Conservation (phyloP, 192 early-diverging fungal genomes). For the Gigaspora rosea region DNA sequence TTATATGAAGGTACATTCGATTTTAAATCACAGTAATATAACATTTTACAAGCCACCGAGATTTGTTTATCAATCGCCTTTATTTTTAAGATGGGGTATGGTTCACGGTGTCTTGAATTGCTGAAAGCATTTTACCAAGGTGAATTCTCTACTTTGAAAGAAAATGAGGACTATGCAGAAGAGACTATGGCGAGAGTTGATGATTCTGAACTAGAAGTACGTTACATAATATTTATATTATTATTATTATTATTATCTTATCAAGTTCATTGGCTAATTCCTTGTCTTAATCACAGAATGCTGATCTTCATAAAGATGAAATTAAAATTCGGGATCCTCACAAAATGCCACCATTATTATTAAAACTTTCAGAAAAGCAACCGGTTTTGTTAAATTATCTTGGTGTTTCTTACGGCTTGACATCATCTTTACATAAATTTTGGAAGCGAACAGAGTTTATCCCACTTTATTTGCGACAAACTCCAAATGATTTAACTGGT, state of each 20-base stretch:
- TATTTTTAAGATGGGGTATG: constrained; percentile 84
- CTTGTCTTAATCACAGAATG: constrained; percentile 14
- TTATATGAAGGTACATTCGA: constrained; percentile 62
- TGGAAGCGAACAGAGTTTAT: constrained; percentile 91
- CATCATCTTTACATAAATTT: constrained; percentile 87
- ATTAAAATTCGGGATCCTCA: constrained; percentile 84
- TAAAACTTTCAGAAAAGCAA: constrained; percentile 81
- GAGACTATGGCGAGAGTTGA: constrained; percentile 50
- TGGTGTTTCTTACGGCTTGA: constrained; percentile 95
- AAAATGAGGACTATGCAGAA: constrained; percentile 58
- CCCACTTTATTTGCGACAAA: constrained; percentile 96
- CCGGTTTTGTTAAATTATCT: constrained; percentile 87
- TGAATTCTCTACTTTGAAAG: constrained; percentile 67
- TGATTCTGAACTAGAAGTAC: constrained; percentile 54
- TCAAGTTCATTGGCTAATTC: not conserved
- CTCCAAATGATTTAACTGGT: constrained; percentile 94
- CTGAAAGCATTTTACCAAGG: constrained; percentile 90
- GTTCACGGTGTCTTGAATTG: constrained; percentile 80
- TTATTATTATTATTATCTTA: not conserved
- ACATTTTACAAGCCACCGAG: not conserved
- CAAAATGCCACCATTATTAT: constrained; percentile 89
- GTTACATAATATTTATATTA: not conserved
- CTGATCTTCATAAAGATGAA: constrained; percentile 69
- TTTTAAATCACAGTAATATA: not conserved
- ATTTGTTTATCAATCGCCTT: not conserved